Conservation (phyloP, 768 basidiomycete species). For the Lentinula boryana region DNA sequence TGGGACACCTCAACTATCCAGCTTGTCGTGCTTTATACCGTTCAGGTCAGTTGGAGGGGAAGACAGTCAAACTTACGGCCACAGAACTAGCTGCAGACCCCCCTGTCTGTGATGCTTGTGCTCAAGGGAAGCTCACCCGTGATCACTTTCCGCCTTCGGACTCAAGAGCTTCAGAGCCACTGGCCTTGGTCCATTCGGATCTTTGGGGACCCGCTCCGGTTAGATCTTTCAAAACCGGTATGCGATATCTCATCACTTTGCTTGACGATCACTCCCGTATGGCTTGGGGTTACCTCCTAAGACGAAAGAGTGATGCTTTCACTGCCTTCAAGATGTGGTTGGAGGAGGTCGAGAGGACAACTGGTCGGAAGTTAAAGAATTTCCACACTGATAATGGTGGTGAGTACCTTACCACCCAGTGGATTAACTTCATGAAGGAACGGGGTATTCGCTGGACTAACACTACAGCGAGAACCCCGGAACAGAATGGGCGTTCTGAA, state of each 20-base stretch:
- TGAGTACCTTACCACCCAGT: neutral
- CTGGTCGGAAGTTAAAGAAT: slow-evolving; percentile 3
- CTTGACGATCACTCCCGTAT: slow-evolving; percentile 19
- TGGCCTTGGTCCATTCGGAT: slow-evolving; percentile 18
- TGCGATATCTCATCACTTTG: slow-evolving; percentile 24
- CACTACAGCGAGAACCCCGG: too few species aligned
- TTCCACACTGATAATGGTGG: neutral
- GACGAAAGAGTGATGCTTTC: slow-evolving; percentile 18
- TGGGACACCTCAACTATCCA: slow-evolving; percentile 6
- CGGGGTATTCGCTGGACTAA: too few species aligned
- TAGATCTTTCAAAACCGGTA: slow-evolving; percentile 12
- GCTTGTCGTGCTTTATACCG: neutral
- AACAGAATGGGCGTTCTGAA: too few species aligned
- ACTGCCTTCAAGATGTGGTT: slow-evolving; percentile 12
- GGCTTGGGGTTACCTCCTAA: slow-evolving; percentile 13
- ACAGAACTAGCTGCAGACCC: slow-evolving; percentile 8
- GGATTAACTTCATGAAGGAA: too few species aligned
- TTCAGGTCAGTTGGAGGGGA: slow-evolving; percentile 3
- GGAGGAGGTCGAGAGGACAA: too few species aligned
- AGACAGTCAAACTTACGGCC: slow-evolving; percentile 5
- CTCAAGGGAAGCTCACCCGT: slow-evolving; percentile 10
- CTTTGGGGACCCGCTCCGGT: slow-evolving; percentile 21
- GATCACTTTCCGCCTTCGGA: slow-evolving; percentile 9
- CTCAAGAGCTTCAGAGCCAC: slow-evolving; percentile 12
- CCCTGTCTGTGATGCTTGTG: slow-evolving; percentile 8